Evolutionary conservation across 257 asterid species (phyloP).

Genomic region (Fraxinus americana): DNA sequence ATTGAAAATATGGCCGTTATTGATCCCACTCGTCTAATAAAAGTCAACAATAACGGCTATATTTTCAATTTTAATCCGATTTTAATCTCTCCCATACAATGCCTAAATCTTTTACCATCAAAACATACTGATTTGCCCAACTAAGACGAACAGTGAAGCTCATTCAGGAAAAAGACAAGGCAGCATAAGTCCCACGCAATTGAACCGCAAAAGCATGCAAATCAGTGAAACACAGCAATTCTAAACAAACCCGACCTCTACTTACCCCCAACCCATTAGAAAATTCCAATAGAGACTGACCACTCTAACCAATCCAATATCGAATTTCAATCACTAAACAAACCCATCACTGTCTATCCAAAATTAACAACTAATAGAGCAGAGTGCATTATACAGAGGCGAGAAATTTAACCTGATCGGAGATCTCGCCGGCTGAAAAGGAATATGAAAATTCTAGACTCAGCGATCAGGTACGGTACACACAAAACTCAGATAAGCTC

Average conservation of each 20-base stretch:
- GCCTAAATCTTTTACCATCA: neutral
- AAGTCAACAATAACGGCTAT: too few relatives aligned
- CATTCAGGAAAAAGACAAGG: conserved; percentile 2
- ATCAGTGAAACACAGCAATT: conserved; percentile 27
- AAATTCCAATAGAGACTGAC: conserved; percentile 19
- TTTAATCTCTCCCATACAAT: too few relatives aligned
- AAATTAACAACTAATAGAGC: neutral
- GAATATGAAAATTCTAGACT: conserved; percentile 28
- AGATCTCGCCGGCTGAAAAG: conserved; percentile 49
- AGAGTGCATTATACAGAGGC: neutral
- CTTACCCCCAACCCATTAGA: conserved; percentile 12
- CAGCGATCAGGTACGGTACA: conserved; percentile 36
- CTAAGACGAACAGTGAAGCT: neutral
- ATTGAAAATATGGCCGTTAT: too few relatives aligned
- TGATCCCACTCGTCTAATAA: too few relatives aligned
- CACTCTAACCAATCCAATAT: conserved; percentile 6
- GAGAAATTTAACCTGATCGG: conserved; percentile 37
- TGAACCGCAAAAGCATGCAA: conserved; percentile 5
- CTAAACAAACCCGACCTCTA: conserved; percentile 16
- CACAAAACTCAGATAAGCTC: neutral
- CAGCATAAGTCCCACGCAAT: conserved; percentile 17
- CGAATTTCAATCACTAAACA: conserved; percentile 16
- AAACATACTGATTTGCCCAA: neutral
- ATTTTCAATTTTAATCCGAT: too few relatives aligned
- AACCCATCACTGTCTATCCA: neutral